Base-by-base conservation (phyloP, 768 basidiomycete species). In the Tubosaeta sp. region DNA sequence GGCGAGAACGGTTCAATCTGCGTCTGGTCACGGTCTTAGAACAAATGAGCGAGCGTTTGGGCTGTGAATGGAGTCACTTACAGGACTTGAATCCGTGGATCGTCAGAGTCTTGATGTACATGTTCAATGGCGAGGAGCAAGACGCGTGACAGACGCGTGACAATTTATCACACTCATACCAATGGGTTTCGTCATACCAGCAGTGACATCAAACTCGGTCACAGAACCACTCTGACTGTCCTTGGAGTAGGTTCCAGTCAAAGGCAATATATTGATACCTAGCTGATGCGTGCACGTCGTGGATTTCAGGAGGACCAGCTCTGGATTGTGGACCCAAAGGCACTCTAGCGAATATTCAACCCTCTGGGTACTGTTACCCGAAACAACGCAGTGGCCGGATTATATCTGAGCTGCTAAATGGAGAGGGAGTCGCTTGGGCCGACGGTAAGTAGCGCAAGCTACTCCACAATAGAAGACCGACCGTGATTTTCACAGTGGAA, bases 71-170 rank as follows among this genome's bases (percentile, higher is more conserved):
- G 48, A 41, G 37, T 22, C 17, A 69, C 80, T 60, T 65, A 88
- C 88, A 99, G n/a, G 94, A 97, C 72, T 99, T 99, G 81, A 99
- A 98, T 53, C 95, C 95, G 70, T 92, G 86, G 53, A 94, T 88
- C 1, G 91, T 92, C 29, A 93, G 72, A 17, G 91, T 91, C 66
- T 93, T 91, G 69, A 93, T 92, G 64, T 84, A 85, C 88, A 90
- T 90, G 38, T 27, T 22, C n/a, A n/a, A n/a, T n/a, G 17, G 49
- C 19, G 7, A 9, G 39, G 26, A 35, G 29, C 17, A 14, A 46
- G 42, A 33, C 47, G 50, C 54, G 65, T 59, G 34, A 66, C 61
- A 47, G 1, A 22, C 66, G 62, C 65, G 57, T 66, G 62, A 31
- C 3, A 5, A 13, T 16, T 14, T 3, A 0, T 65, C 57, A 66